A percentile compares a stretch with the other conserved stretches of the same genome.
phyloP scores from a whole-genome alignment of 2,329 filamentous ascomycete species.

The Meredithiella fracta region DNA sequence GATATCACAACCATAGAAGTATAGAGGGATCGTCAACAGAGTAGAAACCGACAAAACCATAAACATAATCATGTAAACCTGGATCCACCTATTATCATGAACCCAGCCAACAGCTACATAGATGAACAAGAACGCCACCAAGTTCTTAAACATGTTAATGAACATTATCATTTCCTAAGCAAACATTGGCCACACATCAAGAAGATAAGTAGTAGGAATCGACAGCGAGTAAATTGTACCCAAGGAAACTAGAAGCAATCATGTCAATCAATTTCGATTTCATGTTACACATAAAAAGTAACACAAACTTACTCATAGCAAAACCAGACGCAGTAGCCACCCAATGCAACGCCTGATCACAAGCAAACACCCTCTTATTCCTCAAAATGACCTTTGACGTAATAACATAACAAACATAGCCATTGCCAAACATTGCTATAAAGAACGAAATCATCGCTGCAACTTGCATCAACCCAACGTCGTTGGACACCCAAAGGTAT shows the following conservation, averaged over 20 bases:
- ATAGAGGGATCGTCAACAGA: background rate
- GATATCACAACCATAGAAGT: background rate
- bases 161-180: background rate
- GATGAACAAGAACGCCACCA: background rate
- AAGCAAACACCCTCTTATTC: background rate
- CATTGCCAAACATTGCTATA: background rate
- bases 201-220: background rate
- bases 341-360: background rate
- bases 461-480: background rate
- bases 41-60: background rate
- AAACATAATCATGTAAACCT: background rate
- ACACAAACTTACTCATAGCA: background rate
- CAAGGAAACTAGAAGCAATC: background rate
- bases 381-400: background rate
- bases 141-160: background rate
- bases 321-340: background rate
- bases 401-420: background rate
- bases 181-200: background rate
- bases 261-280: background rate
- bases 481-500: background rate
- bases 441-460: background rate
- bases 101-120: background rate
- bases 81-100: background rate
- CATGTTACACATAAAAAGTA: background rate
- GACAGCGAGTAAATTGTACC: background rate